Conservation (phyloP, 768 basidiomycete genomes). For the Pisolithus orientalis region DNA sequence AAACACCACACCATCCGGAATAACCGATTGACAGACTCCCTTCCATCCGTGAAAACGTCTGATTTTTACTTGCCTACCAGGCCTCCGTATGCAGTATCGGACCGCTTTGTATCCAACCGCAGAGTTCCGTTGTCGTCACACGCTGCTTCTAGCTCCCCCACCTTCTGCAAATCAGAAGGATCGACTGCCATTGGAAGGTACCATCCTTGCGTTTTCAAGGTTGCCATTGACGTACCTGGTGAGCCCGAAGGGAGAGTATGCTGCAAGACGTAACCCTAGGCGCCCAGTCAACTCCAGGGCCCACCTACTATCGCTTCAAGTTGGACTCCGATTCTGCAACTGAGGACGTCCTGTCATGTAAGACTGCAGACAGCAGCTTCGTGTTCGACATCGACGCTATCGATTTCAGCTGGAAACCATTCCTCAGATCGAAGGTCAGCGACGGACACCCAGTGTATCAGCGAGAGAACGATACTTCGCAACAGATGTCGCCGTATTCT, state of each 20-base stretch:
- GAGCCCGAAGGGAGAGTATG: no score
- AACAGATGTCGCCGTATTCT: not conserved
- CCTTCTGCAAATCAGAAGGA: slow-evolving; percentile 23
- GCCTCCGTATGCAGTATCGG: slow-evolving; percentile 14
- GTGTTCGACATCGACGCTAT: slow-evolving; percentile 35
- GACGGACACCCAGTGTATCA: not conserved
- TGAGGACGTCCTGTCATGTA: slow-evolving; percentile 36
- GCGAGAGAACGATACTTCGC: not conserved
- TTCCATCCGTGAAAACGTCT: not conserved
- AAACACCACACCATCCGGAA: not conserved
- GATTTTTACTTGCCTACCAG: not conserved
- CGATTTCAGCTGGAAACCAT: slow-evolving; percentile 55
- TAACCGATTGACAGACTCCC: not conserved
- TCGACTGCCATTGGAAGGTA: no score
- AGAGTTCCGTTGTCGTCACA: not conserved
- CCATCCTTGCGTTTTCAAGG: no score
- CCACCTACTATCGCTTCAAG: not conserved
- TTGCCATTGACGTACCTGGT: no score
- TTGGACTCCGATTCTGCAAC: slow-evolving; percentile 38
- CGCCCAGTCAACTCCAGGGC: not conserved
- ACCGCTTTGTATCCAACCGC: slow-evolving; percentile 11
- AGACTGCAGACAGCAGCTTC: slow-evolving; percentile 1
- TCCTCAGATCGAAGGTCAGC: slow-evolving; percentile 19
- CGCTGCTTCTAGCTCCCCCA: no score
- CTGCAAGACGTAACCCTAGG: not conserved